phyloP scores from a whole-genome alignment of 192 early-diverging fungal species.

The Rhizophagus clarus region DNA sequence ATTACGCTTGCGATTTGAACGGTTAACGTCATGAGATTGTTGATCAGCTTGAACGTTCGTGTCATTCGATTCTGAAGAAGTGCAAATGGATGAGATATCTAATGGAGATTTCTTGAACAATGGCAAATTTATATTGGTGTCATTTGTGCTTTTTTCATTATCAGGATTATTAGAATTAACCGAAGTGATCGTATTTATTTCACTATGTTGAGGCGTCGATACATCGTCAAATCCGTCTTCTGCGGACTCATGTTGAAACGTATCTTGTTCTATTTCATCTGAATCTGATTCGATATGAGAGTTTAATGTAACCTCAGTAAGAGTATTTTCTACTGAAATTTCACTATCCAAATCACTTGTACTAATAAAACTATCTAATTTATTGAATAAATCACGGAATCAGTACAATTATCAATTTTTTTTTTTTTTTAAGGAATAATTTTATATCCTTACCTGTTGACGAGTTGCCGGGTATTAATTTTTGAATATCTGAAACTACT shows the following conservation, averaged over 20 bases:
- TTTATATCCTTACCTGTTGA: background rate
- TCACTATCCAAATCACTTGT: background rate
- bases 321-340: background rate
- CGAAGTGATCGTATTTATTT: background rate
- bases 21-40: background rate
- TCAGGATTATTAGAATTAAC: background rate
- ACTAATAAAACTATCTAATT: background rate
- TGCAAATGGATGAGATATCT: background rate
- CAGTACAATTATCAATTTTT: background rate
- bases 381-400: background rate
- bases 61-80: background rate
- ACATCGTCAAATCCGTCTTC: background rate
- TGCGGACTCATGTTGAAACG: background rate
- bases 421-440: background rate
- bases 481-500: background rate
- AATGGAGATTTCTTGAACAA: background rate
- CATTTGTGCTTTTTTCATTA: background rate
- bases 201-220: background rate
- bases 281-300: background rate
- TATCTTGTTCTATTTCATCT: background rate
- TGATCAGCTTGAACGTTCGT: background rate
- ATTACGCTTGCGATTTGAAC: background rate
- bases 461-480: background rate
- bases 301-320: background rate
- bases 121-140: background rate